Percentiles rank a stretch among this genome's conserved stretches.
These are phyloP conservation scores for Thymus mandschuricus DNA, from an alignment of 257 asterid genomes.

Conservation along the genomic window DNA sequence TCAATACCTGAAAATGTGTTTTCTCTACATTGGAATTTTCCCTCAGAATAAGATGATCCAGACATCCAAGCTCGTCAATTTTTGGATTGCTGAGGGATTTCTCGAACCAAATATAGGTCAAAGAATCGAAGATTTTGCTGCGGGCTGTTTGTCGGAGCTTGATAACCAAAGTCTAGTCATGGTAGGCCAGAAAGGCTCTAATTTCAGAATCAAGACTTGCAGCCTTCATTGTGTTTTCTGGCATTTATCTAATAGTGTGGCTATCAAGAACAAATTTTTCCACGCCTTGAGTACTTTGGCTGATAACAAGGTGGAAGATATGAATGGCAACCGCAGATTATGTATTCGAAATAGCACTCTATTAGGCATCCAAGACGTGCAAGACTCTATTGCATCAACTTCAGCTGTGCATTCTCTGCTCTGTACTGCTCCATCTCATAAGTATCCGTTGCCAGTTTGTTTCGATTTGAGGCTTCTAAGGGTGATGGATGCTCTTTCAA, in stretches of 20 bases:
- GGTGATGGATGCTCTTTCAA: constrained; percentile 15
- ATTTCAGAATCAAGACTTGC: not conserved
- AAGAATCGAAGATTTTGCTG: not conserved
- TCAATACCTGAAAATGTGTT: not conserved
- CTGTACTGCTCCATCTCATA: not conserved
- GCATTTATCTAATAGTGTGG: not conserved
- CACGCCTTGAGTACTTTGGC: not conserved
- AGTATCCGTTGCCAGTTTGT: not conserved
- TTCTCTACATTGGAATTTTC: constrained; percentile 4
- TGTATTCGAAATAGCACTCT: not conserved
- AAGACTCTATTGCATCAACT: not conserved
- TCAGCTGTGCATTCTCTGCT: constrained; percentile 6
- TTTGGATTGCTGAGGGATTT: not conserved
- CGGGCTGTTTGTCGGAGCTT: not conserved
- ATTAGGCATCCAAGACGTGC: not conserved
- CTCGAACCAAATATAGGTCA: not conserved
- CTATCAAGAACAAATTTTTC: not conserved
- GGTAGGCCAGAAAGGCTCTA: not conserved
- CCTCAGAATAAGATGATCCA: not conserved
- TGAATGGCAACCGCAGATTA: not conserved
- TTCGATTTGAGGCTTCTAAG: constrained; percentile 15
- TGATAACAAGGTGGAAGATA: not conserved
- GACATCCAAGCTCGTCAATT: not conserved
- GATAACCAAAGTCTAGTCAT: not conserved
- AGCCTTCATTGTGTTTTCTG: constrained; percentile 6